Evolutionary conservation across 257 asterid genomes (phyloP).

Genomic region (Solanum bukasovii): DNA sequence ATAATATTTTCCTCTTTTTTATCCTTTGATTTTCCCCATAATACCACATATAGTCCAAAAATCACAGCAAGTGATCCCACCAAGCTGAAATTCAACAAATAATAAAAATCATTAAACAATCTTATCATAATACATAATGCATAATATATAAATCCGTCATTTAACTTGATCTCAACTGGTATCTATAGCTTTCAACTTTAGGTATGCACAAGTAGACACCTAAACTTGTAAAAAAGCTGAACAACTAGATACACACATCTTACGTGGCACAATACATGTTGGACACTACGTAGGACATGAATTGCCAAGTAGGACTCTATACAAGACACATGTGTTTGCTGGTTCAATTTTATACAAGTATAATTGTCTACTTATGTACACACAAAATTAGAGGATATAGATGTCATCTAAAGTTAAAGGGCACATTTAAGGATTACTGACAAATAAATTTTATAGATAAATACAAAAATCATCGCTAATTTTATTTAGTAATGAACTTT

Average conservation of each 20-base stretch:
- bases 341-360: too few species aligned
- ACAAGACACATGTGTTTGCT: rapidly evolving
- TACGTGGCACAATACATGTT: not conserved
- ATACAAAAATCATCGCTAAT: not conserved
- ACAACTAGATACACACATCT: not conserved
- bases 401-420: not conserved
- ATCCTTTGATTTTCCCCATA: constrained; percentile 73
- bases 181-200: rapidly evolving
- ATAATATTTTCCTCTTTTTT: constrained; percentile 2
- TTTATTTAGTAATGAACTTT: rapidly evolving
- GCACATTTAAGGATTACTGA: not conserved
- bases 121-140: not conserved
- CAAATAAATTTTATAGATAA: not conserved
- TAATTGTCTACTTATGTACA: rapidly evolving
- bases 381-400: not conserved
- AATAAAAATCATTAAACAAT: not conserved
- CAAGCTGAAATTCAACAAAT: constrained; percentile 22
- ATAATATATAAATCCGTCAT: too few species aligned
- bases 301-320: too few species aligned
- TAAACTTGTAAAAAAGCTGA: not conserved
- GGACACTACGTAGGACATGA: not conserved
- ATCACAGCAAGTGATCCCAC: constrained; percentile 53
- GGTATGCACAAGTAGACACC: rapidly evolving
- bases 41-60: constrained; percentile 51
- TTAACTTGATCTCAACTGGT: not conserved